Conservation (phyloP, 2,329 filamentous ascomycete species). For the Cladosporium sp. region DNA sequence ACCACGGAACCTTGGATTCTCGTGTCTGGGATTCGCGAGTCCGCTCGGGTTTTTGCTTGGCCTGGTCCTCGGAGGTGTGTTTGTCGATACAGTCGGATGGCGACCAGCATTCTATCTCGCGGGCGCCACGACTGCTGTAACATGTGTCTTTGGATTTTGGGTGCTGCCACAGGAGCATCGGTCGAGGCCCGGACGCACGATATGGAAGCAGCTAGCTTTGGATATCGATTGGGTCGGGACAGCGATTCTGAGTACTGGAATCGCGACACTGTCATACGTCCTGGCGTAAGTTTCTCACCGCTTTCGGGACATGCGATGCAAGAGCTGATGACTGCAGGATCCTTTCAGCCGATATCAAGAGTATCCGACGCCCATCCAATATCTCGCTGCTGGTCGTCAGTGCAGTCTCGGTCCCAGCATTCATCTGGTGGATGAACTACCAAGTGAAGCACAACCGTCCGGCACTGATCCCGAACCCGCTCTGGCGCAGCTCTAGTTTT, state of each 20-base stretch:
- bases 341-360: background rate
- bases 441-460: constrained; percentile 45
- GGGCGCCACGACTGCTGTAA: constrained; percentile 24
- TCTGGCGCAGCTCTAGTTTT: constrained; percentile 57
- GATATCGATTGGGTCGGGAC: constrained; percentile 53
- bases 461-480: constrained; percentile 58
- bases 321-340: constrained; percentile 2
- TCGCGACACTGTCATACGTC: constrained; percentile 51
- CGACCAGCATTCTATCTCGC: constrained; percentile 47
- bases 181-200: constrained; percentile 21
- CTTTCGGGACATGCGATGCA: constrained; percentile 17
- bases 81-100: constrained; percentile 49
- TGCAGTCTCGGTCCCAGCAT: constrained; percentile 29
- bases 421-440: constrained; percentile 52
- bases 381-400: background rate
- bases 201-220: constrained; percentile 24
- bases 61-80: constrained; percentile 48
- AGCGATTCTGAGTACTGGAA: constrained; percentile 40
- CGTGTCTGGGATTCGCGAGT: constrained; percentile 47
- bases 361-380: constrained; percentile 11
- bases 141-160: constrained; percentile 38
- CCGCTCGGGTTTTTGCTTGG: constrained; percentile 51
- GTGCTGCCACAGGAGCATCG: constrained; percentile 32
- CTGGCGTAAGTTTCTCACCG: constrained; percentile 37
- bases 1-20: constrained; percentile 49